Conservation (phyloP, 1,284 basidiomycete genomes). For the Sphaerobolus stellatus region DNA sequence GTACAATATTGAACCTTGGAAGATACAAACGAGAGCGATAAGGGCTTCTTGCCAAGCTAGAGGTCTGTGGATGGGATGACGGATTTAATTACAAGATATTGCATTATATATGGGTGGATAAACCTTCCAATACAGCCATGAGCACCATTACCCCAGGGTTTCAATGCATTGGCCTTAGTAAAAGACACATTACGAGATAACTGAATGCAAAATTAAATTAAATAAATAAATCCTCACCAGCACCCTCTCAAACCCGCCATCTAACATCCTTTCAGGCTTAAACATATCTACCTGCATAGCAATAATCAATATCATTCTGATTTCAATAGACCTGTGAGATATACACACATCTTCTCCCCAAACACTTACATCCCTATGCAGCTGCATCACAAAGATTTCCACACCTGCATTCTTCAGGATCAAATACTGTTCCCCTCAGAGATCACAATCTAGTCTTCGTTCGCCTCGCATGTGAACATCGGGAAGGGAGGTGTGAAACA, state of each 20-base stretch:
- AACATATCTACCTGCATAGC: conserved; percentile 34
- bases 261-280: conserved; percentile 49
- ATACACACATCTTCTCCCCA: conserved; percentile 51
- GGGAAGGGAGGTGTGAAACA: conserved; percentile 46
- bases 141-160: conserved; percentile 44
- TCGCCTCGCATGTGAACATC: conserved; percentile 33
- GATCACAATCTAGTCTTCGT: conserved; percentile 35
- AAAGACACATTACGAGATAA: background rate
- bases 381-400: conserved; percentile 31
- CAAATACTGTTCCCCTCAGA: conserved; percentile 41
- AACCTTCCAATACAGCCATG: conserved; percentile 43
- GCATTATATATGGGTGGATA: too few species aligned
- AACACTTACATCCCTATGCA: conserved; percentile 44
- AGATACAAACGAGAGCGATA: conserved; percentile 41
- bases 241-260: conserved; percentile 44
- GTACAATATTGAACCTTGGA: conserved; percentile 46
- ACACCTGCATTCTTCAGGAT: conserved; percentile 37
- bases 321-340: background rate
- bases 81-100: background rate
- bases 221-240: conserved; percentile 31
- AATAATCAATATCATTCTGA: background rate
- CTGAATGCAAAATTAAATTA: conserved; percentile 9
- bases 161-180: conserved; percentile 48
- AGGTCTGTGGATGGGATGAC: conserved; percentile 29
- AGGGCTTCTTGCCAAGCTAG: conserved; percentile 51